A percentile compares a stretch with the other conserved stretches of the same genome.
These are phyloP conservation scores for Colletotrichum sansevieriae DNA, from an alignment of 2,329 filamentous ascomycete genomes.

Conservation along the genomic window DNA sequence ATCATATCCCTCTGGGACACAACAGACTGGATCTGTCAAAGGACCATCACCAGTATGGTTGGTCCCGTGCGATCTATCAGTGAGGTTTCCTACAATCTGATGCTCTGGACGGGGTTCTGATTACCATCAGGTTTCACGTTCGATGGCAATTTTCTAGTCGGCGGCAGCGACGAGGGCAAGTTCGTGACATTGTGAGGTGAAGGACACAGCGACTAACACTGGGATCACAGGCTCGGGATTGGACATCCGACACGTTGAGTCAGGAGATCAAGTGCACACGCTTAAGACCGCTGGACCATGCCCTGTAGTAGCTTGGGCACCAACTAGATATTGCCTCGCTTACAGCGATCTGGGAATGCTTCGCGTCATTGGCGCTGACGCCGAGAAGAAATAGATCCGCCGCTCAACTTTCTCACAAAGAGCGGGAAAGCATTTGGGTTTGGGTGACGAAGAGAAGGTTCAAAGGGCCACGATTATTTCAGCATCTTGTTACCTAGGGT, in stretches of 20 bases:
- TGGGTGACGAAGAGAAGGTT: no score
- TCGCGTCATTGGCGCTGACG: constrained; percentile 75
- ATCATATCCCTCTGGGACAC: constrained; percentile 85
- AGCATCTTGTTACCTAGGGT: no score
- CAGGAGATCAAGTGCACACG: constrained; percentile 78
- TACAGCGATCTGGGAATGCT: constrained; percentile 78
- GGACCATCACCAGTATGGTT: constrained; percentile 76
- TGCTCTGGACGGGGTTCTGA: not conserved
- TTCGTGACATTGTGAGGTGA: not conserved
- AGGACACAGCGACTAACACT: constrained; percentile 4
- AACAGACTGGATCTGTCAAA: constrained; percentile 80
- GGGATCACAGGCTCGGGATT: constrained; percentile 66
- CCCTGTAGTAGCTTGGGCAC: constrained; percentile 81
- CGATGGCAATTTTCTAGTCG: constrained; percentile 81
- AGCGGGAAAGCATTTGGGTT: no score
- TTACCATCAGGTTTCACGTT: constrained; percentile 75
- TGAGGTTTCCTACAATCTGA: constrained; percentile 51
- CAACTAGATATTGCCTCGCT: constrained; percentile 79
- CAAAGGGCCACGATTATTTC: no score
- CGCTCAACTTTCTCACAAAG: no score
- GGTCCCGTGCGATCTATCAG: constrained; percentile 78
- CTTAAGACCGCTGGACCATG: constrained; percentile 76
- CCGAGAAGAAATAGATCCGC: constrained; percentile 55
- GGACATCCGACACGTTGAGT: constrained; percentile 79
- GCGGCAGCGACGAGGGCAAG: constrained; percentile 79